These are phyloP conservation scores for Thermochaetoides dissita DNA, from an alignment of 2,329 filamentous ascomycete species.

Conservation along the genomic window DNA sequence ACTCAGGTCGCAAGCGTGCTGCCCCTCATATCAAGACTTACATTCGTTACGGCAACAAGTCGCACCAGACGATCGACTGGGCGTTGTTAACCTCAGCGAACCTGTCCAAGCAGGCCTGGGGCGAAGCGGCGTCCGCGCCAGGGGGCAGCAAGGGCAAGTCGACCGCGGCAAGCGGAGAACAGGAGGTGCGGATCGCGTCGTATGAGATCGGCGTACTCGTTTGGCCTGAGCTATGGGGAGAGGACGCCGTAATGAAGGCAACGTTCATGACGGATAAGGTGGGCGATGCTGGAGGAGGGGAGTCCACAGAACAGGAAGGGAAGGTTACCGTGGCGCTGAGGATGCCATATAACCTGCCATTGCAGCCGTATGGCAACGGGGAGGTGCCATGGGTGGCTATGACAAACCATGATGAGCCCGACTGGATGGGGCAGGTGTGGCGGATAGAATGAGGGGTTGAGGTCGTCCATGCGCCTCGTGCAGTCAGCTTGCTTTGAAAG, in stretches of 20 bases:
- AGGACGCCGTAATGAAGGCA: conserved; percentile 47
- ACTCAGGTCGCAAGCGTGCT: conserved; percentile 52
- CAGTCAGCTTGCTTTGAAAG: background rate
- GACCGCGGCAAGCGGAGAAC: too few relatives aligned
- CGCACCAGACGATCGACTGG: conserved; percentile 51
- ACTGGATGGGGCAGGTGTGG: conserved; percentile 41
- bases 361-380: conserved; percentile 46
- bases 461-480: background rate
- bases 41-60: conserved; percentile 44
- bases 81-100: conserved; percentile 85
- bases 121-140: conserved; percentile 39
- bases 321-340: conserved; percentile 49
- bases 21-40: conserved; percentile 89
- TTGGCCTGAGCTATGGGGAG: conserved; percentile 52
- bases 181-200: conserved; percentile 56
- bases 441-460: conserved; percentile 1
- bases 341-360: conserved; percentile 70
- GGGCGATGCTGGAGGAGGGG: conserved; percentile 1
- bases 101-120: conserved; percentile 80
- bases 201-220: conserved; percentile 76
- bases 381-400: conserved; percentile 71
- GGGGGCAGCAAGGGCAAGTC: conserved; percentile 18
- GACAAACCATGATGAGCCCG: conserved; percentile 42
- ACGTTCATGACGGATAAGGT: conserved; percentile 47
- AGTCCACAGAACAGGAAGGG: conserved; percentile 5